phyloP scores from a whole-genome alignment of 495 filamentous ascomycete genomes.

The Penicillium coffeae region DNA sequence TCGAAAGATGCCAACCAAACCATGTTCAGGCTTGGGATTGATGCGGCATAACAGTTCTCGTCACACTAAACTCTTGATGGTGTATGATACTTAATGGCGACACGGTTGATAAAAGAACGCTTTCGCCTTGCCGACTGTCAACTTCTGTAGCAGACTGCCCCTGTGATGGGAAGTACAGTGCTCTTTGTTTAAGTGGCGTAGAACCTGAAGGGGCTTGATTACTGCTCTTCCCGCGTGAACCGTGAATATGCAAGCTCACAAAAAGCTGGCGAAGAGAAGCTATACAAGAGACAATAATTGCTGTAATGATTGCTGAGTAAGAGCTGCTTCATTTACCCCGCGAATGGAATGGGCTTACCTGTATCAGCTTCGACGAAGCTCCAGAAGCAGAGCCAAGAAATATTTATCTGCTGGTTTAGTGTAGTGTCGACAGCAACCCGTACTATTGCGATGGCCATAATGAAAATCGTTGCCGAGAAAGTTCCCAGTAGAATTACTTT shows the following conservation, averaged over 20 bases:
- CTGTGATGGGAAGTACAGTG: background rate
- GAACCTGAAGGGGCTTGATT: background rate
- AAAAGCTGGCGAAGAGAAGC: constrained; percentile 12
- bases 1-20: too few relatives aligned
- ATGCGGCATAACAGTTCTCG: background rate
- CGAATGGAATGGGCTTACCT: constrained; percentile 3
- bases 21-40: background rate
- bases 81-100: background rate
- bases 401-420: constrained; percentile 11
- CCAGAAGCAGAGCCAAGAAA: constrained; percentile 26
- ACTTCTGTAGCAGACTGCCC: background rate
- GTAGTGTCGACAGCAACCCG: constrained; percentile 19
- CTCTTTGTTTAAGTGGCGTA: background rate
- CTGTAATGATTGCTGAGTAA: background rate
- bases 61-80: background rate
- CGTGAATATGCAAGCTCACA: constrained; percentile 2
- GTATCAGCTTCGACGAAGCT: constrained; percentile 24
- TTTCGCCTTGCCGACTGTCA: background rate
- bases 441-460: constrained; percentile 22
- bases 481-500: constrained; percentile 20
- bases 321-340: background rate
- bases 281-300: constrained; percentile 9
- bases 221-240: background rate
- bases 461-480: constrained; percentile 21
- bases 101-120: background rate